These are phyloP conservation scores for Fraxinus velutina DNA, from an alignment of 305 asterid species.

Conservation along the genomic window DNA sequence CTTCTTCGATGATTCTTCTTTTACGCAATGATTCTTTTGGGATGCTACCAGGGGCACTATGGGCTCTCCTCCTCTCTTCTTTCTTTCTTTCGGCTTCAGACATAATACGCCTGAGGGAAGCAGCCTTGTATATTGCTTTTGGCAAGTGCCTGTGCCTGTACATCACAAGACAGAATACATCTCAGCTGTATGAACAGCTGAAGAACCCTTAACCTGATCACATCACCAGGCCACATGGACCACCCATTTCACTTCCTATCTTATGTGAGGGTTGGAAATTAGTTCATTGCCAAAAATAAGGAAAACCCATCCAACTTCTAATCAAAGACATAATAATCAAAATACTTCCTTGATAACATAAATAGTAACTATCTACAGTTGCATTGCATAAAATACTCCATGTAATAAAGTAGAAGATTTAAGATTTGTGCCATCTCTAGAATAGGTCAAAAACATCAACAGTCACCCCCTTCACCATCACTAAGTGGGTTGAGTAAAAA, in stretches of 20 bases:
- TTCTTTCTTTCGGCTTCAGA: conserved; percentile 64
- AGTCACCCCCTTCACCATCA: not conserved
- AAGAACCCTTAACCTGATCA: not conserved
- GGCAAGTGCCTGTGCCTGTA: conserved; percentile 94
- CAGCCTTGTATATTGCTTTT: conserved; percentile 71
- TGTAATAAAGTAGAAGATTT: not conserved
- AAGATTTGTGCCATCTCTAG: not conserved
- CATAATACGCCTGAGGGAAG: conserved; percentile 54
- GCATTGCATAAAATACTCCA: not conserved
- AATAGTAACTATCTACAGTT: not conserved
- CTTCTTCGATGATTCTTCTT: conserved; percentile 61
- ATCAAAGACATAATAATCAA: not conserved
- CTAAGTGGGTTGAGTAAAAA: not conserved
- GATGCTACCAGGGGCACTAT: conserved; percentile 84
- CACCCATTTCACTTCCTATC: not conserved
- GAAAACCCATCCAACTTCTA: not conserved
- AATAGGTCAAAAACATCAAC: not conserved
- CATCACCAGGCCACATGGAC: not conserved
- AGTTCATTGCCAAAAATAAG: not conserved
- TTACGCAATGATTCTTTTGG: conserved; percentile 49
- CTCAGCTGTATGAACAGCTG: not conserved
- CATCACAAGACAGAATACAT: conserved; percentile 8
- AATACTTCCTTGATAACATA: not conserved
- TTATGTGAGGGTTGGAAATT: not conserved
- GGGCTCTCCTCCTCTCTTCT: conserved; percentile 75